Base-by-base conservation (phyloP, 345 rosid species). In the Aquilaria sinensis region DNA sequence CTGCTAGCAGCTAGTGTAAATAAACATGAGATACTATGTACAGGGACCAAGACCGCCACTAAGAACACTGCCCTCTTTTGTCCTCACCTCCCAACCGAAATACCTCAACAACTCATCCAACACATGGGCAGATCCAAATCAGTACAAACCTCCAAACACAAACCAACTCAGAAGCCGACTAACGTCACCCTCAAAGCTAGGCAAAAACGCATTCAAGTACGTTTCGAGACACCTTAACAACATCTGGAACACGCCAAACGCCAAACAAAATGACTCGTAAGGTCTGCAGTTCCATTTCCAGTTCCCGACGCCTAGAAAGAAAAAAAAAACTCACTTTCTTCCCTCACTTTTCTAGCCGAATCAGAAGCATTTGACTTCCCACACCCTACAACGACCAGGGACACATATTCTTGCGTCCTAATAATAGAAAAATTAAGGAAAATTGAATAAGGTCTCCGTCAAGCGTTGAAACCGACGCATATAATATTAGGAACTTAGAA, bases 361-460 rank as follows among this genome's bases (percentile, higher is more conserved):
- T 51, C 51, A 53, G 63, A 75, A 60, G 57, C 63, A 58, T 71
- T 74, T 76, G 81, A 81, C 80, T 72, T 78, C 61, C 15, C 51
- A 62, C 58, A 52, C 55, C 52, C 56, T 58, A 56, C 66, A 57
- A 67, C 53, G 41, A 70, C 62, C 70, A 57, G 57, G 74, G 80
- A 75, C 80, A 73, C 75, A 70, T 68, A 78, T 79, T 76, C 79
- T 70, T 54, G 67, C 66, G 55, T 37, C 8, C 7, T 9, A 3
- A 9, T 5, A 37, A 37, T 37, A 7, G 43, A 7, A 37, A 37
- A 37, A 37, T 37, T 5, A 37, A 37, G 43, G 43, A 37, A 23
- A 23, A 37, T 37, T 37, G 43, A 37, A 37, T 59, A 69, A 47
- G 53, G 23, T 23, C 71, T 46, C 72, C 67, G 74, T 56, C 73